Percentiles rank a stretch among this genome's conserved stretches.
phyloP scores from a whole-genome alignment of 2,329 filamentous ascomycete species.

The Fusarium metavorans region DNA sequence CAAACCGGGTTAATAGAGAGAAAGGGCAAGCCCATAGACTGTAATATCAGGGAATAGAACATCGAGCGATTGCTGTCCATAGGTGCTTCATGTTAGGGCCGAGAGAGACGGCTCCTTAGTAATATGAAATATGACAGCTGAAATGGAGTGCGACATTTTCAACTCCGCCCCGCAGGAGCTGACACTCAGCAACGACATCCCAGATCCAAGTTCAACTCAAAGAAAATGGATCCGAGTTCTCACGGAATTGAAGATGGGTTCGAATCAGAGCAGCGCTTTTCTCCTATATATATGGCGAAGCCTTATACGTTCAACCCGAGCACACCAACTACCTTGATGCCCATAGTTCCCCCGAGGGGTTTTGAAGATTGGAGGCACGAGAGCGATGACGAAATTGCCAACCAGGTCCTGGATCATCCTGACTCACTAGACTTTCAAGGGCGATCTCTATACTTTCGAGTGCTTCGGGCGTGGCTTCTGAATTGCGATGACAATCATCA shows the following conservation, averaged over 20 bases:
- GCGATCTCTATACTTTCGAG: neutral
- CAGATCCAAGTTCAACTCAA: too few relatives aligned
- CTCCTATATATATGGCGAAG: neutral
- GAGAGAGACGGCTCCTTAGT: neutral
- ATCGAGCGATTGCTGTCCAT: too few relatives aligned
- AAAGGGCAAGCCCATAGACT: too few relatives aligned
- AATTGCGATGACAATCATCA: neutral
- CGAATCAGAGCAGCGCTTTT: too few relatives aligned
- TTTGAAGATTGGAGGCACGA: neutral
- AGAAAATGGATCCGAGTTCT: neutral
- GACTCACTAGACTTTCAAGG: neutral
- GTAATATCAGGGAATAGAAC: too few relatives aligned
- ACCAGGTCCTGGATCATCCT: neutral
- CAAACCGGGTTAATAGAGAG: too few relatives aligned
- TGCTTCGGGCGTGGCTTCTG: neutral
- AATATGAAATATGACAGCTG: neutral
- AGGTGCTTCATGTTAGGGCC: too few relatives aligned
- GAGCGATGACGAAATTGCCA: neutral
- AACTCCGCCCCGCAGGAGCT: neutral
- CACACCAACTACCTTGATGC: neutral
- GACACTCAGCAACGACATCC: neutral
- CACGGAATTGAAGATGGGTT: neutral
- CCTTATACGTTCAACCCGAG: neutral
- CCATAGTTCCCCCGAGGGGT: neutral
- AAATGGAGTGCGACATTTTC: neutral